Conservation (phyloP, 495 filamentous ascomycete species). For the Hypoxylon lenormandii region DNA sequence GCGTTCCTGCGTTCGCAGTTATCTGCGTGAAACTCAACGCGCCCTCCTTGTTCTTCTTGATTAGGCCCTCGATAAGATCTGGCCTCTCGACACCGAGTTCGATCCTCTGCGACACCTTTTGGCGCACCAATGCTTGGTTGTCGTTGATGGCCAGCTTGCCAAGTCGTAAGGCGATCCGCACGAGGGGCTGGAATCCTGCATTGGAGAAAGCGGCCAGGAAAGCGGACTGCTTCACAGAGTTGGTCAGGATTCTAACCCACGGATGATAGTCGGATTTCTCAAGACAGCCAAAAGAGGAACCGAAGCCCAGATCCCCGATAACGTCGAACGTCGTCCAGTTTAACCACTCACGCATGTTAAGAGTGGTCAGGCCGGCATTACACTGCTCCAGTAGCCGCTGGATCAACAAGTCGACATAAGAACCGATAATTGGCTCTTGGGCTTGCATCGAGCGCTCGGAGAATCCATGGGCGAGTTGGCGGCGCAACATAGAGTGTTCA, state of each 20-base stretch:
- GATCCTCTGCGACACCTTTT: slow-evolving; percentile 54
- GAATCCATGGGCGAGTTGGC: slow-evolving; percentile 59
- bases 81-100: slow-evolving; percentile 47
- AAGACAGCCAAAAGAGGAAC: slow-evolving; percentile 64
- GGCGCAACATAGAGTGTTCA: slow-evolving; percentile 52
- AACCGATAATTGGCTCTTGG: slow-evolving; percentile 53
- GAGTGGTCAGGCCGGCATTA: slow-evolving; percentile 23
- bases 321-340: slow-evolving; percentile 67
- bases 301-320: slow-evolving; percentile 66
- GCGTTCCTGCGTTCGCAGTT: slow-evolving; percentile 36
- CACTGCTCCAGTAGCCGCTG: slow-evolving; percentile 50
- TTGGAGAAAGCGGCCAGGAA: slow-evolving; percentile 37
- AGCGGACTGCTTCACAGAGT: slow-evolving; percentile 43
- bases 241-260: slow-evolving; percentile 60
- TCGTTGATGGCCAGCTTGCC: slow-evolving; percentile 34
- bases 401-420: slow-evolving; percentile 56
- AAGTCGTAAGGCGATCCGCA: background rate
- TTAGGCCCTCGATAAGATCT: slow-evolving; percentile 56
- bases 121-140: slow-evolving; percentile 43
- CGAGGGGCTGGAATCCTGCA: slow-evolving; percentile 39
- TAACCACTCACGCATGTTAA: slow-evolving; percentile 61
- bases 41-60: slow-evolving; percentile 54
- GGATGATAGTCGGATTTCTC: slow-evolving; percentile 56
- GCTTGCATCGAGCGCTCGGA: slow-evolving; percentile 55
- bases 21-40: slow-evolving; percentile 37